Evolutionary conservation across 331 rosid species (phyloP).

Genomic region (Rhamnella rubrinervis): DNA sequence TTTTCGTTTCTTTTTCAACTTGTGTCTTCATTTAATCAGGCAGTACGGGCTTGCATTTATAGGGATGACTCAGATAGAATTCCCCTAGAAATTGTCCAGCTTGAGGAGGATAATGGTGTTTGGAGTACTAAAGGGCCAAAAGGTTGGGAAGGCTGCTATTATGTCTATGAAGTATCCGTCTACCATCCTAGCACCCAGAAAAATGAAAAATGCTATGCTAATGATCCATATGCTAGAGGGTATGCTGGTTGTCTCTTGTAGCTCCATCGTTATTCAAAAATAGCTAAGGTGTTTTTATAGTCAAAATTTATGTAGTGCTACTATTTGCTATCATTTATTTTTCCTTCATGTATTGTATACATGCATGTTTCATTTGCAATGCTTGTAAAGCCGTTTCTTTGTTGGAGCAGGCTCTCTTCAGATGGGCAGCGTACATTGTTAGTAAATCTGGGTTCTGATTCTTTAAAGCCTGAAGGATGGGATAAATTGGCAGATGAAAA

Average conservation of each 20-base stretch:
- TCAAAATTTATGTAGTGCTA: constrained; percentile 14
- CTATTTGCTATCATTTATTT: constrained; percentile 1
- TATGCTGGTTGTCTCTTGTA: constrained; percentile 42
- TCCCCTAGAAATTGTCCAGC: constrained; percentile 63
- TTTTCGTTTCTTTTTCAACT: constrained; percentile 2
- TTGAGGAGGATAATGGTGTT: constrained; percentile 78
- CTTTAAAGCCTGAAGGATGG: constrained; percentile 80
- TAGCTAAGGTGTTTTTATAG: constrained; percentile 31
- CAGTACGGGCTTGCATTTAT: constrained; percentile 58
- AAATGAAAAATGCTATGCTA: constrained; percentile 74
- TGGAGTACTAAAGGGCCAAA: constrained; percentile 83
- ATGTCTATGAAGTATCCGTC: constrained; percentile 78
- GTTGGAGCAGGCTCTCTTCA: constrained; percentile 71
- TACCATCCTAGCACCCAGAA: constrained; percentile 77
- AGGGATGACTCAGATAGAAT: constrained; percentile 55
- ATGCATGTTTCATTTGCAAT: constrained; percentile 1
- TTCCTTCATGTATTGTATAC: constrained; percentile 4
- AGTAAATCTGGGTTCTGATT: constrained; percentile 53
- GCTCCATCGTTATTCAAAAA: constrained; percentile 21
- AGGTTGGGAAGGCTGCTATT: constrained; percentile 86
- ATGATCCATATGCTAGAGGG: constrained; percentile 98
- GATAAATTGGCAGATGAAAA: constrained; percentile 66
- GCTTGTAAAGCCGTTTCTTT: constrained; percentile 19
- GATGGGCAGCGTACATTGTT: constrained; percentile 71
- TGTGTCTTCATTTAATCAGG: constrained; percentile 44